Evolutionary conservation across 306 rosid species (phyloP).

Genomic region (Malus domestica): ASM211411v1 NC_041798.1:6540001-6540500

Average conservation of each 20-base stretch:
- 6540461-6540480: neutral
- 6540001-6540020: constrained; percentile 45
- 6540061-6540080: constrained; percentile 94
- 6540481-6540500: neutral
- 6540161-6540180: constrained; percentile 97
- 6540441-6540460: too few species aligned
- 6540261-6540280: constrained; percentile 27
- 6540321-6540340: neutral
- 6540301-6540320: constrained; percentile 20
- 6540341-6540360: too few species aligned
- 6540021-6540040: constrained; percentile 55
- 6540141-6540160: constrained; percentile 92
- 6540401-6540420: neutral
- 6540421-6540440: neutral
- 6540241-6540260: constrained; percentile 17
- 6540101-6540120: constrained; percentile 38
- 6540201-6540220: neutral
- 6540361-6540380: too few species aligned
- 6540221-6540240: constrained; percentile 6
- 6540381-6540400: too few species aligned
- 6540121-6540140: constrained; percentile 81
- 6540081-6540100: constrained; percentile 30
- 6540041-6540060: constrained; percentile 93
- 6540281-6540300: constrained; percentile 40
- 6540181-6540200: constrained; percentile 14